A percentile compares a stretch with the other conserved stretches of the same genome.
Evolutionary conservation across 306 rosid genomes (phyloP).

Genomic region (Hylodesmum podocarpum): DNA sequence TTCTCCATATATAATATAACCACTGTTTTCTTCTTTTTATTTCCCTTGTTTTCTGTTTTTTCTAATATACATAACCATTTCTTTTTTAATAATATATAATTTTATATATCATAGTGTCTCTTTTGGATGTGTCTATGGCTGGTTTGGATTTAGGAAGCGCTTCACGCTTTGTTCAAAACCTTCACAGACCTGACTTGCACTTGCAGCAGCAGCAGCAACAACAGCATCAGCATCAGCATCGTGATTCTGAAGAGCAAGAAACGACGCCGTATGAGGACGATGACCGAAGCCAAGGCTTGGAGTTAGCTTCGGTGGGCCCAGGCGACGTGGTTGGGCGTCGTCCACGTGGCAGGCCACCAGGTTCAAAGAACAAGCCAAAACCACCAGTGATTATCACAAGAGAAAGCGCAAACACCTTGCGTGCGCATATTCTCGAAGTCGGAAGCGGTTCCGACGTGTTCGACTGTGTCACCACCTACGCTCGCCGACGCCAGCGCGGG

Average conservation of each 20-base stretch:
- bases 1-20: no score
- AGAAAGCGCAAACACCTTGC: slow-evolving; percentile 89
- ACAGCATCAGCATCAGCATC: slow-evolving; percentile 41
- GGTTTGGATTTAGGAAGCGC: slow-evolving; percentile 92
- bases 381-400: slow-evolving; percentile 91
- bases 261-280: slow-evolving; percentile 46
- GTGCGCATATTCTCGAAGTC: slow-evolving; percentile 91
- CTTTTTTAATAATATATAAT: slow-evolving; percentile 10
- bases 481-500: slow-evolving; percentile 95
- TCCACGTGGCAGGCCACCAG: slow-evolving; percentile 81
- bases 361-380: slow-evolving; percentile 80
- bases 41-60: slow-evolving; percentile 67
- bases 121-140: slow-evolving; percentile 72
- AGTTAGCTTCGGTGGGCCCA: slow-evolving; percentile 40
- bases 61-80: slow-evolving; percentile 24
- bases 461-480: slow-evolving; percentile 76
- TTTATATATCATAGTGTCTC: slow-evolving; percentile 22
- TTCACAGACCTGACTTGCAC: slow-evolving; percentile 64
- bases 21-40: no score
- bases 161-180: slow-evolving; percentile 70
- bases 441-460: slow-evolving; percentile 78
- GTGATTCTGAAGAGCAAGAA: slow-evolving; percentile 9
- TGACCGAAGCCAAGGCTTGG: slow-evolving; percentile 49
- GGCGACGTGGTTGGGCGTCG: slow-evolving; percentile 63
- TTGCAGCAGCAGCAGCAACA: slow-evolving; percentile 49